Evolutionary conservation across 306 rosid species (phyloP), one percentile per base, ranked within the genome.

Genomic region (Spatholobus suberectus): DNA sequence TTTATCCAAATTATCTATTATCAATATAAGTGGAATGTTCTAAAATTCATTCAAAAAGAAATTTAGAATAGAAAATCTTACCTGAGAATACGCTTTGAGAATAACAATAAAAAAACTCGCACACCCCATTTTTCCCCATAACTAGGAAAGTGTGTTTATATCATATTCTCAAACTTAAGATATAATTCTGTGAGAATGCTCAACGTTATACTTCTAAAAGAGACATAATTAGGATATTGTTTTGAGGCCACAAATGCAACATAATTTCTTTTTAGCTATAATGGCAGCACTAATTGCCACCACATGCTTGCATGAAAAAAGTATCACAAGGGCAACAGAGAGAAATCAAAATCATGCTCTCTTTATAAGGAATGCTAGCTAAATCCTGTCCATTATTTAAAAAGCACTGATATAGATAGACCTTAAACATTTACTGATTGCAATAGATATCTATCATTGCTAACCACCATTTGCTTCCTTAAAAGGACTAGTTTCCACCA

Each of bases 251-350:
- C 58, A 73, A 14, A 32, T 18, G 58, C 2, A 61, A 5, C 63
- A 84, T 44, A 43, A 43, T 72, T 88, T 84, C 52, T 52, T 85
- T 80, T 70, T 38, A 52, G 69, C 27, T 40, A 89, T 85, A 78
- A 93, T 87, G 81, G 87, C 83, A 66, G 63, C 87, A 81, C 85
- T 87, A 84, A 90, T 87, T 80, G 86, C 88, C 29, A 58, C 87
- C 98, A 92, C 98, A 94, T 94, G 98, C 51, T 73, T 88, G 92
- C 89, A 79, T 88, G 96, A 85, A 85, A 83, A 87, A 78, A 81
- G 70, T 66, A 67, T 55, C 17, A 82, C 43, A 47, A 69, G 73
- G 73, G 70, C 2, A 79, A 79, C 77, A 82, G 67, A 87, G 75
- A 9, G 68, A 80, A 59, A 79, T 41, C 24, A 62, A 77, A 81